A percentile compares a stretch with the other conserved stretches of the same genome.
Evolutionary conservation across 495 filamentous ascomycete species (phyloP).

Genomic region (Neurospora sp.): DNA sequence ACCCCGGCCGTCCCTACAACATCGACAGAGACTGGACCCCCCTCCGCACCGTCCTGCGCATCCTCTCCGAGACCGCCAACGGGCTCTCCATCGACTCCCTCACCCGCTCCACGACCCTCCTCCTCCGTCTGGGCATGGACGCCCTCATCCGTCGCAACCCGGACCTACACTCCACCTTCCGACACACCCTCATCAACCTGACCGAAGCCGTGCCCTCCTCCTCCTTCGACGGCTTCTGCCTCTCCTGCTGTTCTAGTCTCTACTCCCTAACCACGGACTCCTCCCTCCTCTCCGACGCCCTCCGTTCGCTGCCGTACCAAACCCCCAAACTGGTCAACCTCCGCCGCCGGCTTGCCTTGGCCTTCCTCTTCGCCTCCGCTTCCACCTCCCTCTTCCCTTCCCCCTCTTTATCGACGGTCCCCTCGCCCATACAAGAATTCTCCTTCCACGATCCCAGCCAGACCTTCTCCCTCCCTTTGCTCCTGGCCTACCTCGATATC

Average conservation of each 20-base stretch:
- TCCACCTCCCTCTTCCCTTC: not conserved
- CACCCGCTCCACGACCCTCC: slow-evolving; percentile 19
- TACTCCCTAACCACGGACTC: slow-evolving; percentile 39
- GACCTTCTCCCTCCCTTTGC: not conserved
- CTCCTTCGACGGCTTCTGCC: slow-evolving; percentile 25
- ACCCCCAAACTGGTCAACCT: slow-evolving; percentile 49
- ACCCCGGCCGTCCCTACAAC: slow-evolving; percentile 15
- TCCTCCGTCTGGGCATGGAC: slow-evolving; percentile 48
- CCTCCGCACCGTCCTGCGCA: slow-evolving; percentile 24
- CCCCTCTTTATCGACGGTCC: not conserved
- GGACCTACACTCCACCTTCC: slow-evolving; percentile 16
- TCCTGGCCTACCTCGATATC: not conserved
- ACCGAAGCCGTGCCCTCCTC: slow-evolving; percentile 8
- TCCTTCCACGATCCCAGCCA: not conserved
- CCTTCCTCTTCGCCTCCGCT: slow-evolving; percentile 46
- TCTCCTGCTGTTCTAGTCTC: slow-evolving; percentile 42
- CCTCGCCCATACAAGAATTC: not conserved
- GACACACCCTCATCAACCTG: slow-evolving; percentile 10
- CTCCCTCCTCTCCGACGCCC: slow-evolving; percentile 38
- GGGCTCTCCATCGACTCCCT: slow-evolving; percentile 11
- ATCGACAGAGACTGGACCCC: slow-evolving; percentile 24
- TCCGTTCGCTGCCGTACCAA: slow-evolving; percentile 50
- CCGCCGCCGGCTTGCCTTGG: slow-evolving; percentile 61
- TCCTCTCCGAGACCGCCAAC: slow-evolving; percentile 20
- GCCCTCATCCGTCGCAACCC: slow-evolving; percentile 29